Percentiles rank a stretch among this genome's conserved stretches.
These are phyloP conservation scores for Platanthera zijinensis DNA, from an alignment of 106 monocot genomes.

Conservation along the genomic window DNA sequence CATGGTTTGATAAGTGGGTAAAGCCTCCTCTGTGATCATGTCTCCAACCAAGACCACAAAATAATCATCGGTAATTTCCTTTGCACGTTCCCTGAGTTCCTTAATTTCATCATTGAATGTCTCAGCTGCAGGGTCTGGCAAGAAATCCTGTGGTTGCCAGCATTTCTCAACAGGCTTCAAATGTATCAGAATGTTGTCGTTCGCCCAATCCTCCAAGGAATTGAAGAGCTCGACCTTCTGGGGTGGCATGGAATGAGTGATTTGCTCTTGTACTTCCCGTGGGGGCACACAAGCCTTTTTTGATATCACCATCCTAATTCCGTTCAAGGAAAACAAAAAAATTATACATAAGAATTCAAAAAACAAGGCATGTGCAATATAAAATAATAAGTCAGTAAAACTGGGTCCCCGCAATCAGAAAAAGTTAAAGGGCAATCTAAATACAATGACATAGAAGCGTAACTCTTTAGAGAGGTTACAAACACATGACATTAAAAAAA, in stretches of 20 bases:
- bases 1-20: conserved; percentile 65
- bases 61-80: conserved; percentile 60
- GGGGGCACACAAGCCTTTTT: conserved; percentile 48
- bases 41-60: conserved; percentile 59
- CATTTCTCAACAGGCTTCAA: conserved; percentile 61
- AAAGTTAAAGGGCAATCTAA: no score
- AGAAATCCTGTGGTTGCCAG: conserved; percentile 64
- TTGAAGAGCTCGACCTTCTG: conserved; percentile 58
- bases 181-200: conserved; percentile 34
- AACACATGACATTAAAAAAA: no score
- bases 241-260: conserved; percentile 55
- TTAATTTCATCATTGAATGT: conserved; percentile 38
- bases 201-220: conserved; percentile 41
- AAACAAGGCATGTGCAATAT: no score
- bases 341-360: background rate
- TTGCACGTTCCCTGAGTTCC: conserved; percentile 37
- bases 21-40: conserved; percentile 60
- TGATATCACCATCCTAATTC: conserved; percentile 23
- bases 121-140: conserved; percentile 42
- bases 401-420: no score
- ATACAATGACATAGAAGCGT: no score
- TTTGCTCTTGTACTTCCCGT: conserved; percentile 53
- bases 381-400: no score
- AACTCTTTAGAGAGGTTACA: no score
- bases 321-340: background rate